These are phyloP conservation scores for Chondrus crispus DNA, from an alignment of 23 red algal genomes.

Conservation along the genomic window DNA sequence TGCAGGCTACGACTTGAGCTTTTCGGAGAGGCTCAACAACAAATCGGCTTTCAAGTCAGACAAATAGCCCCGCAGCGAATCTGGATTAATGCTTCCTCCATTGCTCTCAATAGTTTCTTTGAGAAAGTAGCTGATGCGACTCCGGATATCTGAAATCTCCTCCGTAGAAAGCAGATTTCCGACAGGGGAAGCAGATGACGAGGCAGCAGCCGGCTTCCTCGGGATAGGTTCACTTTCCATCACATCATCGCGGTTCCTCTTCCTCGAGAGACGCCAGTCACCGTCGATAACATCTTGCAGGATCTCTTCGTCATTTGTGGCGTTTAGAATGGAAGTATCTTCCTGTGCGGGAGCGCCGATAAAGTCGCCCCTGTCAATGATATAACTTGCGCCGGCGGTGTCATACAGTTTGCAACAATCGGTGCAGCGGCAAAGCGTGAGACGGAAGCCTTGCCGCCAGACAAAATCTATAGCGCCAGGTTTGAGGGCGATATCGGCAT, in stretches of 20 bases:
- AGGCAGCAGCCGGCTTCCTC: background rate
- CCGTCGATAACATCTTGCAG: slow-evolving; percentile 32
- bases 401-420: slow-evolving; percentile 42
- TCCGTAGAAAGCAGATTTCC: background rate
- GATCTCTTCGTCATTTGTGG: slow-evolving; percentile 2
- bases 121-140: slow-evolving; percentile 37
- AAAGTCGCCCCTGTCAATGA: slow-evolving; percentile 45
- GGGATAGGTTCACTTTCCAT: slow-evolving; percentile 33
- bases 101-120: slow-evolving; percentile 44
- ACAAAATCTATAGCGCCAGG: slow-evolving; percentile 36
- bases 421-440: slow-evolving; percentile 31
- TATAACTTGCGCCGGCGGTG: background rate
- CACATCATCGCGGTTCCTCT: background rate
- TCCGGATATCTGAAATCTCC: slow-evolving; percentile 32
- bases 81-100: slow-evolving; percentile 38
- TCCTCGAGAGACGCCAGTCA: too few species aligned
- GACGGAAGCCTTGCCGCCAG: slow-evolving; percentile 47
- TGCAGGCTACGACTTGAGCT: too few species aligned
- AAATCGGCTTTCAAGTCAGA: slow-evolving; percentile 45
- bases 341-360: slow-evolving; percentile 12
- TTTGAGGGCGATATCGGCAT: slow-evolving; percentile 15
- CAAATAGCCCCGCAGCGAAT: background rate
- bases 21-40: too few species aligned
- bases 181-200: background rate
- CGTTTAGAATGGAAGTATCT: background rate